These are phyloP conservation scores for Vaccinium myrtillus DNA, from an alignment of 148 eudicot genomes.

Conservation along the genomic window DNA sequence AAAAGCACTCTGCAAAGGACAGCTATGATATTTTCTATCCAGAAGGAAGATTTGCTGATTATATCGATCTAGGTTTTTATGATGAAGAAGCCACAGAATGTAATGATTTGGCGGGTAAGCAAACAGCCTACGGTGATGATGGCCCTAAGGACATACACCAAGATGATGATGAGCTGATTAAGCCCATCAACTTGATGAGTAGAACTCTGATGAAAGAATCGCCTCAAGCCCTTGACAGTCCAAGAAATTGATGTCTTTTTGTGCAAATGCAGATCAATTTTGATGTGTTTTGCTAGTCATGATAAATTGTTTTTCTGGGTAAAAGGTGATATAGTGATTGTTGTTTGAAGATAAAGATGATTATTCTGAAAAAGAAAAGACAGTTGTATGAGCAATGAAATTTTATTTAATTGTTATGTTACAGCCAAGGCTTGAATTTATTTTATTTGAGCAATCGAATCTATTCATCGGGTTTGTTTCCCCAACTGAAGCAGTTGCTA, in stretches of 20 bases:
- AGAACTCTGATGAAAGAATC: constrained; percentile 12
- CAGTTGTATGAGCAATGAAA: not conserved
- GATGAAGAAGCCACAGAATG: constrained; percentile 45
- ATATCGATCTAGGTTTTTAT: constrained; percentile 51
- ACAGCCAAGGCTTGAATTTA: not conserved
- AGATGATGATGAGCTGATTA: constrained; percentile 42
- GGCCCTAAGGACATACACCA: constrained; percentile 19
- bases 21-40: constrained; percentile 24
- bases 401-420: not conserved
- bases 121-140: constrained; percentile 17
- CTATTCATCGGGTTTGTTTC: not conserved
- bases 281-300: constrained; percentile 1
- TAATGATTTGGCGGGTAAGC: constrained; percentile 21
- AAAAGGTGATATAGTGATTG: not conserved
- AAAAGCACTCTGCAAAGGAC: constrained; percentile 33
- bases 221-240: constrained; percentile 16
- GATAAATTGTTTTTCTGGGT: not conserved
- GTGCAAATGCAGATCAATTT: constrained; percentile 6
- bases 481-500: not conserved
- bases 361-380: not conserved
- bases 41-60: constrained; percentile 62
- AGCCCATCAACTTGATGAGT: constrained; percentile 44
- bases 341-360: not conserved
- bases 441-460: not conserved
- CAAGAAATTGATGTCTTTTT: constrained; percentile 1